Evolutionary conservation across 306 rosid genomes (phyloP).

Genomic region (Cucurbita pepo): DNA sequence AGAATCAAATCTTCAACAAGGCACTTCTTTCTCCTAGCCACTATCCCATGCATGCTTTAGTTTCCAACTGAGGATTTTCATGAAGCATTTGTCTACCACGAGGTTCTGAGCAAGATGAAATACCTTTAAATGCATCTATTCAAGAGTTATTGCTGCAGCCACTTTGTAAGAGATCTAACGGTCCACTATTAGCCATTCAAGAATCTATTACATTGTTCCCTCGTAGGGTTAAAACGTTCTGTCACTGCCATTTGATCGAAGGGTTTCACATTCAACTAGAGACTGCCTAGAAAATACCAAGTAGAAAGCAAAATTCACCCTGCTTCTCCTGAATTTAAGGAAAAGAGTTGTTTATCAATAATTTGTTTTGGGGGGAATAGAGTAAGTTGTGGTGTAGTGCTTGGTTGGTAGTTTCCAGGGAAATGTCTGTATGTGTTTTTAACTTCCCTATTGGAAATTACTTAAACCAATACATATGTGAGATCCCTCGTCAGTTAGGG

Average conservation of each 20-base stretch:
- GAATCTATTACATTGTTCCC: neutral
- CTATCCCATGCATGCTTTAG: neutral
- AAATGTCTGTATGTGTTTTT: neutral
- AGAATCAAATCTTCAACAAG: too few species aligned
- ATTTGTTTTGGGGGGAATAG: neutral
- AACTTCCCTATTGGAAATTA: neutral
- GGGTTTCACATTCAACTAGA: neutral
- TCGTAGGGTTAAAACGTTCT: neutral
- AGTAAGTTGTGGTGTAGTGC: neutral
- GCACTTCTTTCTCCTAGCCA: too few species aligned
- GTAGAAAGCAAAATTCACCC: neutral
- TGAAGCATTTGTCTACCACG: neutral
- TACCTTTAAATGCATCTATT: neutral
- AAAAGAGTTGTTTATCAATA: neutral
- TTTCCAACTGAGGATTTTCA: neutral
- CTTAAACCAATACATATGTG: neutral
- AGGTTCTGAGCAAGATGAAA: neutral
- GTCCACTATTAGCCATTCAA: neutral
- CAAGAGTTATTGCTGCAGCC: neutral
- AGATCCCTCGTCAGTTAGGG: too few species aligned
- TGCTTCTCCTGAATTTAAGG: neutral
- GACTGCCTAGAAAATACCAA: neutral
- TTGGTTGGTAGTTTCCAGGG: neutral
- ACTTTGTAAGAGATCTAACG: neutral
- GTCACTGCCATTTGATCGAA: neutral